A percentile compares a stretch with the other conserved stretches of the same genome.
These are phyloP conservation scores for Suhomyces wounanorum DNA, from an alignment of 1,139 yeast genomes.

Conservation along the genomic window DNA sequence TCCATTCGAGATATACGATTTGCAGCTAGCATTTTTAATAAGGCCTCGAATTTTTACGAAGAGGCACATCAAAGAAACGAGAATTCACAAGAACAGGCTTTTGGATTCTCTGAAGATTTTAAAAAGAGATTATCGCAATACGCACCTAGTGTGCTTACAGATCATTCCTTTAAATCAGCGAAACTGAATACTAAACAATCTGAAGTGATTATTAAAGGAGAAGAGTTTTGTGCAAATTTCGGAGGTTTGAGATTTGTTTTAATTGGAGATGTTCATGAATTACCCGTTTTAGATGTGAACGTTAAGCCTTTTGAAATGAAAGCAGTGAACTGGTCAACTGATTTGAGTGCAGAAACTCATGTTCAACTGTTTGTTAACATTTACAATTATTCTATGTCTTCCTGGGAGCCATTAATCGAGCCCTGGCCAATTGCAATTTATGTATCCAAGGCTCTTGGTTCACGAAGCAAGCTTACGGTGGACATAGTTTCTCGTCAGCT, in stretches of 20 bases:
- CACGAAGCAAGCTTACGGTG: constrained; percentile 50
- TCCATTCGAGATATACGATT: constrained; percentile 85
- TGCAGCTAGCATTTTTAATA: constrained; percentile 71
- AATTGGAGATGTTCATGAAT: constrained; percentile 91
- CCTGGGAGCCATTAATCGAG: constrained; percentile 96
- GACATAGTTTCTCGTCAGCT: constrained; percentile 73
- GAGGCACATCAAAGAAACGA: constrained; percentile 19
- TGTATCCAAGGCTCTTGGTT: constrained; percentile 51
- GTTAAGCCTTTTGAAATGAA: constrained; percentile 70
- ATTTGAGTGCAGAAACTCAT: constrained; percentile 69
- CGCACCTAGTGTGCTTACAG: constrained; percentile 64
- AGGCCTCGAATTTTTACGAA: constrained; percentile 61
- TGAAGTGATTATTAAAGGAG: constrained; percentile 59
- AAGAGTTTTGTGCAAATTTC: constrained; percentile 65
- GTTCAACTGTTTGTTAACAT: constrained; percentile 74
- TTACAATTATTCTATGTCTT: constrained; percentile 86
- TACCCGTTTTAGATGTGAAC: constrained; percentile 84
- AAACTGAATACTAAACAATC: constrained; percentile 1
- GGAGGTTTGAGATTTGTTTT: constrained; percentile 86
- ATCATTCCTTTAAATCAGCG: constrained; percentile 29
- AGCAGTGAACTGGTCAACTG: constrained; percentile 90
- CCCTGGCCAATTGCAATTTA: constrained; percentile 84
- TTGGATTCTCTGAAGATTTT: constrained; percentile 61
- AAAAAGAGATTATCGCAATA: constrained; percentile 58
- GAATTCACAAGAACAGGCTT: constrained; percentile 24